phyloP scores from a whole-genome alignment of 1,284 basidiomycete genomes.

The Pseudozyma thailandica region DNA sequence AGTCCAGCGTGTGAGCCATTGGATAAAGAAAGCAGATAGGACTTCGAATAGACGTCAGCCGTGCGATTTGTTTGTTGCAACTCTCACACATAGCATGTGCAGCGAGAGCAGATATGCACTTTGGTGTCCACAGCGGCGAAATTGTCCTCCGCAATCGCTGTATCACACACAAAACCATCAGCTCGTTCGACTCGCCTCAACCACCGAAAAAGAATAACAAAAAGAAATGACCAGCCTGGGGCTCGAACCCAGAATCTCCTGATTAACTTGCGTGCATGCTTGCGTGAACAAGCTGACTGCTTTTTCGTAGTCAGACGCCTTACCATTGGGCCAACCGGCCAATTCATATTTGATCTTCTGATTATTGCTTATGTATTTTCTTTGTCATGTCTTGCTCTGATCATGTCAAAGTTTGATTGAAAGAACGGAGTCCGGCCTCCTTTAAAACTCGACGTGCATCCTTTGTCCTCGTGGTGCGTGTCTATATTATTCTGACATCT shows the following conservation, averaged over 20 bases:
- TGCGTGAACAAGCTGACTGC: not conserved
- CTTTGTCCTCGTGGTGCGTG: too few species aligned
- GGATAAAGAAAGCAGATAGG: too few species aligned
- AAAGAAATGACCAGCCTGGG: slow-evolving; percentile 51
- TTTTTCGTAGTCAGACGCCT: slow-evolving; percentile 56
- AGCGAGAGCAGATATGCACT: too few species aligned
- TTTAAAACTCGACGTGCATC: too few species aligned
- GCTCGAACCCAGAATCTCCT: slow-evolving; percentile 60
- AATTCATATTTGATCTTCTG: not conserved
- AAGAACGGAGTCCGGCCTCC: too few species aligned
- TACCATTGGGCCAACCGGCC: slow-evolving; percentile 60
- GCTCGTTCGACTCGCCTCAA: not conserved
- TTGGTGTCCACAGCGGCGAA: too few species aligned
- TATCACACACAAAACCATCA: not conserved
- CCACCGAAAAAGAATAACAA: not conserved
- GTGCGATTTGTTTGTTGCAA: too few species aligned
- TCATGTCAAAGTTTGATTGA: too few species aligned
- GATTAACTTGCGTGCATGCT: slow-evolving; percentile 19
- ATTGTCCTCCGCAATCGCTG: too few species aligned
- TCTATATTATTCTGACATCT: not conserved
- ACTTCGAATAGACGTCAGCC: too few species aligned
- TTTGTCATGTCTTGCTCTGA: not conserved
- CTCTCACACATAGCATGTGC: too few species aligned
- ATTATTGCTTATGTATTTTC: not conserved
- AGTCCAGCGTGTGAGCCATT: too few species aligned